A percentile compares a stretch with the other conserved stretches of the same genome.
Evolutionary conservation across 1,284 basidiomycete genomes (phyloP).

Genomic region (Hymenochaete sp.): DNA sequence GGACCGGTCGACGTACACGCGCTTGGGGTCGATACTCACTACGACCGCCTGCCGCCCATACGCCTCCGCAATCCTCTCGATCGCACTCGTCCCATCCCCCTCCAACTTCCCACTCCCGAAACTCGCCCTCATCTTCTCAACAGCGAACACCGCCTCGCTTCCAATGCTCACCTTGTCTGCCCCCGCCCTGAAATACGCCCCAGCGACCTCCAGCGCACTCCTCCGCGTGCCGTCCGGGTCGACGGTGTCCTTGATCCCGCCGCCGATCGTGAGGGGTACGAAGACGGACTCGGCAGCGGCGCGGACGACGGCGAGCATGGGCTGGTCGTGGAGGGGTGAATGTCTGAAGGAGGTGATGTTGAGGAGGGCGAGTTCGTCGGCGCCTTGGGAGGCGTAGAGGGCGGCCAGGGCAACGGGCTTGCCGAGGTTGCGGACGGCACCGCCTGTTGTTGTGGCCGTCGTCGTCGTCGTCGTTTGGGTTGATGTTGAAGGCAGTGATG

Average conservation of each 20-base stretch:
- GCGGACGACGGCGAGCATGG: conserved; percentile 94
- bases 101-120: conserved; percentile 18
- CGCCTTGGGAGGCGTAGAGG: conserved; percentile 83
- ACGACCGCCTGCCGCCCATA: conserved; percentile 99
- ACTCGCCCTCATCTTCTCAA: conserved; percentile 68
- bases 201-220: conserved; percentile 89
- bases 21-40: conserved; percentile 91
- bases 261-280: conserved; percentile 98
- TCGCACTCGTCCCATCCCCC: conserved; percentile 69
- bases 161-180: conserved; percentile 99
- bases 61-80: conserved; percentile 84
- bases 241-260: conserved; percentile 93
- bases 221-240: conserved; percentile 91
- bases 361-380: conserved; percentile 95
- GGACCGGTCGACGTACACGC: conserved; percentile 72
- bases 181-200: conserved; percentile 93
- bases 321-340: conserved; percentile 91
- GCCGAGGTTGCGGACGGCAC: conserved; percentile 92
- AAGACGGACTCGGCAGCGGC: conserved; percentile 87
- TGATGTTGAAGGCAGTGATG: conserved; percentile 21
- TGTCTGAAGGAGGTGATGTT: conserved; percentile 99
- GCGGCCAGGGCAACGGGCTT: conserved; percentile 92
- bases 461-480: conserved; percentile 30
- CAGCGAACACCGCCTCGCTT: conserved; percentile 89
- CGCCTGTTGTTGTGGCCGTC: conserved; percentile 37